Base-by-base conservation (phyloP, 345 rosid species). In the Eucalyptus curtisii region DNA sequence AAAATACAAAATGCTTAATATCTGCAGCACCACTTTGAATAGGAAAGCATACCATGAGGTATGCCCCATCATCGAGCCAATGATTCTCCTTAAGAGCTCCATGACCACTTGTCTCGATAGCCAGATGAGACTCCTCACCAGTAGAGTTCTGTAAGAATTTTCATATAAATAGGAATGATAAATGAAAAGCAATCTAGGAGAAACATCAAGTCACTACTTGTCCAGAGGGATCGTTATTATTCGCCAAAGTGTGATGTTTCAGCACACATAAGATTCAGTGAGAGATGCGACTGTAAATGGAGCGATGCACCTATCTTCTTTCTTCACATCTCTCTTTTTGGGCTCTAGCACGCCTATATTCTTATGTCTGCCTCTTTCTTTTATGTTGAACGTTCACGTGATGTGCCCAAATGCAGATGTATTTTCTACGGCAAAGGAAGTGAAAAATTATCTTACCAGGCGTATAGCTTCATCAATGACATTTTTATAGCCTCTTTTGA, bases 1-100 rank as follows among this genome's bases (percentile, higher is more conserved):
- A 76, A 42, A 76, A 76, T 76, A 76, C 8, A 76, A 76, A 76
- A 40, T 76, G 47, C 84, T 37, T 42, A 52, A 88, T 19, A 47
- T 80, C 49, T 71, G 49, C 66, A 33, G 66, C 86, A 80, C 22
- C 27, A n/a, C 47, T 61, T 81, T 30, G 40, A 59, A 48, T 42
- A 40, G 87, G 48, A 55, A 91, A 91, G 87, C 95, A 68, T 90
- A 97, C 99, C 99, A 98, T 98, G 90, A 95, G 97, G 92, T 96
- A 98, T 80, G 99, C 97, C n/a, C 99, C 99, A 91, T 98, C 99
- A 94, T 98, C 99, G n/a, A 98, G 99, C 99, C 99, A 98, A 89
- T 98, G 93, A 88, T 98, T 97, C 92, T 97, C 99, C 93, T 95
- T 97, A 68, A 98, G 95, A 90, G 99, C 99, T 90, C 99, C 99